These are phyloP conservation scores for Diaporthe eres DNA, from an alignment of 2,329 filamentous ascomycete species.

Conservation along the genomic window DNA sequence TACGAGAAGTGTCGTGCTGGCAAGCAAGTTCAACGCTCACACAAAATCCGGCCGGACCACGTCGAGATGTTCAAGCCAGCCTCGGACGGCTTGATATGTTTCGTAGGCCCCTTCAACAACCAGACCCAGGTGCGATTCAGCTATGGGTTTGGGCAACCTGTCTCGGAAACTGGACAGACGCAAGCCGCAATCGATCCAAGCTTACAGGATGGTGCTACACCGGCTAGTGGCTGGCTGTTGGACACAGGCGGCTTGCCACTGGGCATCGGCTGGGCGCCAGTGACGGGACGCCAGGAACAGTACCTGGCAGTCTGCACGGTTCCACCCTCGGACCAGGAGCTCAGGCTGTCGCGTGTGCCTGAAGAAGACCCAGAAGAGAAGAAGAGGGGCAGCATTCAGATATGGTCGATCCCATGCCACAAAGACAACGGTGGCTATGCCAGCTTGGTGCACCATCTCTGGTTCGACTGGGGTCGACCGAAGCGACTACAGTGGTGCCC, in stretches of 20 bases:
- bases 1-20: slow-evolving; percentile 43
- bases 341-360: slow-evolving; percentile 28
- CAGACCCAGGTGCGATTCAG: slow-evolving; percentile 45
- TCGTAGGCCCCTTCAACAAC: slow-evolving; percentile 48
- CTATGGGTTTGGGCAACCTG: slow-evolving; percentile 43
- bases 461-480: slow-evolving; percentile 65
- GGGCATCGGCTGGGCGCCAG: slow-evolving; percentile 67
- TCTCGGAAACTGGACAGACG: slow-evolving; percentile 50
- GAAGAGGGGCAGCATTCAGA: slow-evolving; percentile 39
- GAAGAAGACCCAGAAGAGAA: slow-evolving; percentile 33
- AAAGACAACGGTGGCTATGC: slow-evolving; percentile 27
- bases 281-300: slow-evolving; percentile 55
- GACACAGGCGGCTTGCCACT: slow-evolving; percentile 68
- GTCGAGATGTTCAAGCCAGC: slow-evolving; percentile 40
- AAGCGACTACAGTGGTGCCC: slow-evolving; percentile 69
- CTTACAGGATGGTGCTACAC: slow-evolving; percentile 42
- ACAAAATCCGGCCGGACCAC: slow-evolving; percentile 40
- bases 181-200: slow-evolving; percentile 46
- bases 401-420: slow-evolving; percentile 41
- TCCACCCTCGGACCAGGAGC: slow-evolving; percentile 65
- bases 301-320: slow-evolving; percentile 66
- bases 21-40: slow-evolving; percentile 41
- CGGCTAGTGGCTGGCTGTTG: slow-evolving; percentile 63
- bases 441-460: slow-evolving; percentile 45
- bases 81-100: slow-evolving; percentile 44